Evolutionary conservation across 345 rosid species (phyloP).

Genomic region (Aethionema arabicum): DNA sequence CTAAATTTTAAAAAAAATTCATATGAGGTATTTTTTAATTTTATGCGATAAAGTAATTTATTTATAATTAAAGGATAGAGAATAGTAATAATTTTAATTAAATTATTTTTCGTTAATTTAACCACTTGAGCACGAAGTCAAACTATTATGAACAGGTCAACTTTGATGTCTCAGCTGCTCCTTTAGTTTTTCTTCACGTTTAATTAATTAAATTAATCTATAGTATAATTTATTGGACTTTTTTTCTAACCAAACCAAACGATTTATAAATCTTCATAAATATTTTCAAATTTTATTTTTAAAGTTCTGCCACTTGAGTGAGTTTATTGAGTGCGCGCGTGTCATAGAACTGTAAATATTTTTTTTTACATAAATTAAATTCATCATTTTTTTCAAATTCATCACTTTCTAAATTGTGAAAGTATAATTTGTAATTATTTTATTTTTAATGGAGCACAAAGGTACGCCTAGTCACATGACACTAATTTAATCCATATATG

Average conservation of each 20-base stretch:
- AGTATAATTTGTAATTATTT: neutral
- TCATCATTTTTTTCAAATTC: no score
- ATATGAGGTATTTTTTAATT: no score
- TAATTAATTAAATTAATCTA: neutral
- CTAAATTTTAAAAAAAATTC: no score
- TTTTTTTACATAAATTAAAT: no score
- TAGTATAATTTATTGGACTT: neutral
- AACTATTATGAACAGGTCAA: slow-evolving; percentile 22
- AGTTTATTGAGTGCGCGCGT: slow-evolving; percentile 23
- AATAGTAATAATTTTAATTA: neutral
- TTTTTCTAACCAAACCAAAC: slow-evolving; percentile 15
- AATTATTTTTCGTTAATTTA: neutral
- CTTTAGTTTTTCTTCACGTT: slow-evolving; percentile 4
- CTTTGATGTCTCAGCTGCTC: slow-evolving; percentile 33
- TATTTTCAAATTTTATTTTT: neutral
- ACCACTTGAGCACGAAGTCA: slow-evolving; percentile 25
- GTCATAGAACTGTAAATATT: neutral
- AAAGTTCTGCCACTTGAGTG: neutral
- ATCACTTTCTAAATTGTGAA: neutral
- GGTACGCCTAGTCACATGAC: slow-evolving; percentile 20
- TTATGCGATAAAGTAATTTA: neutral
- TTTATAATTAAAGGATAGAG: neutral
- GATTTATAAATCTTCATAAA: neutral
- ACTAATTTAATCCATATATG: slow-evolving; percentile 2
- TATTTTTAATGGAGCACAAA: slow-evolving; percentile 6